phyloP scores from a whole-genome alignment of 2,329 filamentous ascomycete species.

The Neofusicoccum sp. region DNA sequence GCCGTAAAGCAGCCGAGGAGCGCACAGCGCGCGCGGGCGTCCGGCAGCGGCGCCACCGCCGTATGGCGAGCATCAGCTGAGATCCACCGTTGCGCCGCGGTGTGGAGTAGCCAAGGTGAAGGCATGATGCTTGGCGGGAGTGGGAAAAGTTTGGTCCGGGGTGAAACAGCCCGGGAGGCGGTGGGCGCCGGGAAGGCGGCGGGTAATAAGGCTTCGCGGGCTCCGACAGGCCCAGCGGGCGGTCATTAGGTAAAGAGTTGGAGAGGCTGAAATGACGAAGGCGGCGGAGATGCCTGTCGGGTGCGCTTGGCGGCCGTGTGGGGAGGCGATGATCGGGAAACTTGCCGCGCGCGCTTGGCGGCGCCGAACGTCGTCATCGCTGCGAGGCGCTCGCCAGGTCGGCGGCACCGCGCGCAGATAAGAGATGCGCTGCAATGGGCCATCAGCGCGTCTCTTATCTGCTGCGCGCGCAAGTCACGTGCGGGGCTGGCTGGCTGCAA shows the following conservation, averaged over 20 bases:
- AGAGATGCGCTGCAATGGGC: neutral
- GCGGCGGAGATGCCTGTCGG: neutral
- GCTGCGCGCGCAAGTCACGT: neutral
- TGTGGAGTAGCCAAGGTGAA: neutral
- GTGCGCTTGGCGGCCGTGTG: constrained; percentile 9
- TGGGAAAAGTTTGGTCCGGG: no score
- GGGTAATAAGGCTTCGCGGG: no score
- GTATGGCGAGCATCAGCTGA: constrained; percentile 14
- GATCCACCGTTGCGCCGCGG: neutral
- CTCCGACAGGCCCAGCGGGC: no score
- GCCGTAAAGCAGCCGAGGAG: neutral
- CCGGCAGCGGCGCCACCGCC: constrained; percentile 1
- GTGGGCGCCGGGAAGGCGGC: no score
- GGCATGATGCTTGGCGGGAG: neutral
- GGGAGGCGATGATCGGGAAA: constrained; percentile 9
- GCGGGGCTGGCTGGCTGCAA: neutral
- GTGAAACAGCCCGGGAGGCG: no score
- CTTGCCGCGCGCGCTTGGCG: neutral
- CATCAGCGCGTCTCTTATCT: neutral
- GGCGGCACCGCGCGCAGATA: neutral
- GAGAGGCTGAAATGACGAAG: constrained; percentile 8
- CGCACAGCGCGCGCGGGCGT: neutral
- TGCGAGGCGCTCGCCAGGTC: neutral
- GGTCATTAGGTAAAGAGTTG: constrained; percentile 2
- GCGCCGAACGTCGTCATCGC: neutral